Conservation (phyloP, 768 basidiomycete genomes). For the Lactarius vividus region DNA sequence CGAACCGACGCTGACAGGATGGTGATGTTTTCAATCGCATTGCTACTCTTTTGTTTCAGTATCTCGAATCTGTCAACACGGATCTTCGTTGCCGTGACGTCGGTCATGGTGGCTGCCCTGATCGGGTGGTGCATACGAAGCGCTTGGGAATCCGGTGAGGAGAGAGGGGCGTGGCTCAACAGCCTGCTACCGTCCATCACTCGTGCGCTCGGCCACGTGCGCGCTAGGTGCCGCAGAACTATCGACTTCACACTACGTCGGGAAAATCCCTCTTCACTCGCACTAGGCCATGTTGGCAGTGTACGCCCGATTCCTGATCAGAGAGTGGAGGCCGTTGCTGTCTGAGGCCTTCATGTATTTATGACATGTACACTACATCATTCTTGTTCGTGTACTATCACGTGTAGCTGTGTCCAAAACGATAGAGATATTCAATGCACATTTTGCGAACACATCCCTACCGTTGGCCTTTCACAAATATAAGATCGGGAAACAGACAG, state of each 20-base stretch:
- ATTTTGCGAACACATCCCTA: too few species aligned
- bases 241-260: background rate
- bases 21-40: slow-evolving; percentile 17
- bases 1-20: slow-evolving; percentile 5
- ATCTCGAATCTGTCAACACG: slow-evolving; percentile 14
- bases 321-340: background rate
- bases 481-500: too few species aligned
- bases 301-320: background rate
- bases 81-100: background rate
- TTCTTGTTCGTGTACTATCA: too few species aligned
- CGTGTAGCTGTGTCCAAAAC: too few species aligned
- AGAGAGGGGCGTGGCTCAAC: background rate
- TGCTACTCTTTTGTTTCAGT: slow-evolving; percentile 18
- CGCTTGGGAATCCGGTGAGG: background rate
- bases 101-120: background rate
- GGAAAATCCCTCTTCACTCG: background rate
- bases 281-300: background rate
- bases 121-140: slow-evolving; percentile 10
- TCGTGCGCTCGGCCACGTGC: background rate
- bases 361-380: background rate
- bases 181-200: background rate
- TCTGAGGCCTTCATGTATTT: background rate
- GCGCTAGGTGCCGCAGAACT: background rate
- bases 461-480: too few species aligned
- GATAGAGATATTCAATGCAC: too few species aligned